Conservation (phyloP, 495 filamentous ascomycete species). For the Xylaria cubensis region DNA sequence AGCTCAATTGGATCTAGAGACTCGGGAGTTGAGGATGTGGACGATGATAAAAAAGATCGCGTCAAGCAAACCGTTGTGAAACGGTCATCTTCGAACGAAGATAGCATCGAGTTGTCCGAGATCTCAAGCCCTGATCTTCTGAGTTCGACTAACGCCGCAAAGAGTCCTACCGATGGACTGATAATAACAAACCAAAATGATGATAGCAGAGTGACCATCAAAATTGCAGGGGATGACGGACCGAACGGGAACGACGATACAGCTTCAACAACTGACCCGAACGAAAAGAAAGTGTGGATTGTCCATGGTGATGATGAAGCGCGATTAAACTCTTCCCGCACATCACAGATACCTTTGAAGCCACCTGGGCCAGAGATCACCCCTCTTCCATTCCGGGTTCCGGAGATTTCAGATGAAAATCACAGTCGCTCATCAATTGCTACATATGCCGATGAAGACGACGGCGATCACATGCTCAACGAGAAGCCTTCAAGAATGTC, state of each 20-base stretch:
- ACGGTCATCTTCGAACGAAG: constrained; percentile 36
- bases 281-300: constrained; percentile 44
- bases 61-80: constrained; percentile 32
- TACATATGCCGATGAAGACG: constrained; percentile 64
- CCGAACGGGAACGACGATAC: constrained; percentile 34
- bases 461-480: constrained; percentile 32
- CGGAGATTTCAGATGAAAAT: constrained; percentile 52
- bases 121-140: constrained; percentile 35
- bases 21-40: constrained; percentile 60
- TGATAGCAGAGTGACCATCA: constrained; percentile 46
- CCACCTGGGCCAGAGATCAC: constrained; percentile 50
- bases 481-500: constrained; percentile 39
- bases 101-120: constrained; percentile 45
- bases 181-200: constrained; percentile 40
- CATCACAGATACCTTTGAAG: constrained; percentile 27
- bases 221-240: constrained; percentile 47
- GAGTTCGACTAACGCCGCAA: constrained; percentile 33
- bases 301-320: constrained; percentile 40
- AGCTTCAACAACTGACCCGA: constrained; percentile 36
- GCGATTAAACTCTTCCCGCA: constrained; percentile 28
- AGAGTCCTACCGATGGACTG: constrained; percentile 41
- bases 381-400: constrained; percentile 68
- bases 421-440: constrained; percentile 66
- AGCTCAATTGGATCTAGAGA: constrained; percentile 46
- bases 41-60: constrained; percentile 57